Conservation (phyloP, 1,284 basidiomycete genomes). For the Cutaneotrichosporon cavernicola region DNA sequence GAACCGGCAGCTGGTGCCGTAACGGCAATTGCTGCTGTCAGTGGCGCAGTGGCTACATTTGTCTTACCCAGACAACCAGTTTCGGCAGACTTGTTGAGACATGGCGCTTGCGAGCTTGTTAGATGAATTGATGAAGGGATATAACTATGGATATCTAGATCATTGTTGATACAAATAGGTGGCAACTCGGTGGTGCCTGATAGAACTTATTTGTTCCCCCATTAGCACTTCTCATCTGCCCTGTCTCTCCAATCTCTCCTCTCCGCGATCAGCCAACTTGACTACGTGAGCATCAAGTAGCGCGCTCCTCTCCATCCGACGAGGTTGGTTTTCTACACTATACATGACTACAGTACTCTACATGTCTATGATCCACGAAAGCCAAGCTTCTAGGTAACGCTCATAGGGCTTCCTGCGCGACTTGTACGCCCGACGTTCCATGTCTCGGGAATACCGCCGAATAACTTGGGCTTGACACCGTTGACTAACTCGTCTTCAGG, state of each 20-base stretch:
- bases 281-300: too few relatives aligned
- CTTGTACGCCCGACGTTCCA: slow-evolving; percentile 28
- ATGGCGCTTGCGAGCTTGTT: not conserved
- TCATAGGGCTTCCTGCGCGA: slow-evolving; percentile 33
- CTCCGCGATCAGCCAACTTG: too few relatives aligned
- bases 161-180: not conserved
- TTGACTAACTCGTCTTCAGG: slow-evolving; percentile 23
- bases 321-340: not conserved
- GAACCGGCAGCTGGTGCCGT: slow-evolving; percentile 39
- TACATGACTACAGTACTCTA: slow-evolving; percentile 11
- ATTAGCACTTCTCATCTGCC: too few relatives aligned
- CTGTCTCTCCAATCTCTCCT: too few relatives aligned
- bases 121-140: too few relatives aligned
- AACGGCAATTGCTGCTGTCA: slow-evolving; percentile 38
- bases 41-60: not conserved
- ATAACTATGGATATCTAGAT: too few relatives aligned
- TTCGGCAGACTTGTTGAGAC: slow-evolving; percentile 19
- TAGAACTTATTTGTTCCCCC: too few relatives aligned
- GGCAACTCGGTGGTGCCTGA: too few relatives aligned
- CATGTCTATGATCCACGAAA: not conserved
- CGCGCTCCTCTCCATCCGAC: too few relatives aligned
- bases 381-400: slow-evolving; percentile 1
- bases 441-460: slow-evolving; percentile 29
- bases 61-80: slow-evolving; percentile 24
- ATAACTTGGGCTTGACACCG: slow-evolving; percentile 29